Conservation (phyloP, 2,329 filamentous ascomycete species). For the Alternaria ventricosa region DNA sequence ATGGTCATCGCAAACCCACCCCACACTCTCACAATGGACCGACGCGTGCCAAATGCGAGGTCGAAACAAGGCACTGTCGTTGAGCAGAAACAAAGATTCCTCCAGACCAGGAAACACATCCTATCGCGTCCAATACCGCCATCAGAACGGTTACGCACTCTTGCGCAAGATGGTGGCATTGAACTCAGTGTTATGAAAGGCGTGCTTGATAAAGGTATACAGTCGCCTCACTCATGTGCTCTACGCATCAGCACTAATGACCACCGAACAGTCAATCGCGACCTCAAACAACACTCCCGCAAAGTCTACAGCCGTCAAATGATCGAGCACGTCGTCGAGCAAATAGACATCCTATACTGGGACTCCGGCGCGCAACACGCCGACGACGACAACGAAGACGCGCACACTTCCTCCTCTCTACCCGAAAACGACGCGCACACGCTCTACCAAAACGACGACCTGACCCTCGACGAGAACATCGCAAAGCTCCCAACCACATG, state of each 20-base stretch:
- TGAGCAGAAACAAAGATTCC: constrained; percentile 69
- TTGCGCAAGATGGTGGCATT: constrained; percentile 56
- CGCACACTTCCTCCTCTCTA: constrained; percentile 40
- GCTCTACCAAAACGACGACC: constrained; percentile 39
- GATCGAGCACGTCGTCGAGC: constrained; percentile 74
- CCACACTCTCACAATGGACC: constrained; percentile 7
- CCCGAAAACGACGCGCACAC: constrained; percentile 49
- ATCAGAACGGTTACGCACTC: constrained; percentile 61
- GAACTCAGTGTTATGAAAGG: constrained; percentile 58
- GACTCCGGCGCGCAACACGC: constrained; percentile 50
- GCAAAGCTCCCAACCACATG: constrained; percentile 37
- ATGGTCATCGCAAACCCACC: not conserved
- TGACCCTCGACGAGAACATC: constrained; percentile 44
- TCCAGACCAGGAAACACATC: constrained; percentile 67
- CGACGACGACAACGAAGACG: constrained; percentile 26
- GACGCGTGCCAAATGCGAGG: constrained; percentile 10
- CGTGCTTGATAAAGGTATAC: constrained; percentile 58
- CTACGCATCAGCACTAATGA: not conserved
- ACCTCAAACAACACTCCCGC: constrained; percentile 68
- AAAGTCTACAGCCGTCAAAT: constrained; percentile 72
- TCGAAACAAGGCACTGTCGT: constrained; percentile 54
- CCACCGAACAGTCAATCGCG: constrained; percentile 63
- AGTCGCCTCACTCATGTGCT: not conserved
- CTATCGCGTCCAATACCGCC: constrained; percentile 66
- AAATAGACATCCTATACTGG: constrained; percentile 72